Conservation (phyloP, 2,329 filamentous ascomycete species). For the Hysterium pulicare region DNA sequence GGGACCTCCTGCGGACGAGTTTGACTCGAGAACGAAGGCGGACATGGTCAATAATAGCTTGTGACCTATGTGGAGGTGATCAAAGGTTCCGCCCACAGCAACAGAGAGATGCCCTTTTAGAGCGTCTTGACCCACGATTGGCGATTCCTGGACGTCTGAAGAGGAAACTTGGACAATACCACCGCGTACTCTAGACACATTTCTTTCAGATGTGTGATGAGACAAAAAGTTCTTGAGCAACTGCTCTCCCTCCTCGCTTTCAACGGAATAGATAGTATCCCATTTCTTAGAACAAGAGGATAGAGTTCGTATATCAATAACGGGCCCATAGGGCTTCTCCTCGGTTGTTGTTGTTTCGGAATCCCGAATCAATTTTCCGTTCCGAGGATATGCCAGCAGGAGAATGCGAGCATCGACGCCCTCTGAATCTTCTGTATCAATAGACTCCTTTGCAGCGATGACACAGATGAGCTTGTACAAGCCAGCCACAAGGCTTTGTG, state of each 20-base stretch:
- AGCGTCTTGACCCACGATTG: constrained; percentile 5
- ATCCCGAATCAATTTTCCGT: constrained; percentile 30
- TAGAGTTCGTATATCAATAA: constrained; percentile 49
- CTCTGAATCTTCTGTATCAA: constrained; percentile 63
- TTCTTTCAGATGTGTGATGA: constrained; percentile 20
- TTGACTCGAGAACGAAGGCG: constrained; percentile 61
- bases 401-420: constrained; percentile 75
- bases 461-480: constrained; percentile 75
- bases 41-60: constrained; percentile 94
- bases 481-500: constrained; percentile 70
- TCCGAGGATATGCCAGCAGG: constrained; percentile 60
- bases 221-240: constrained; percentile 50
- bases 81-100: constrained; percentile 89
- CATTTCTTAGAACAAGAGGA: constrained; percentile 55
- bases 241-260: constrained; percentile 61
- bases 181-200: constrained; percentile 34
- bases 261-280: constrained; percentile 63
- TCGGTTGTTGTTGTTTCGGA: constrained; percentile 11
- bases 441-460: constrained; percentile 62
- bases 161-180: constrained; percentile 29
- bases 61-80: constrained; percentile 92
- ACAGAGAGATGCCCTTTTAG: constrained; percentile 57
- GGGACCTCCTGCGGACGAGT: constrained; percentile 10
- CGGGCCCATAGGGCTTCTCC: constrained; percentile 45
- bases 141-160: not conserved